phyloP scores from a whole-genome alignment of 2,329 filamentous ascomycete genomes.

The Alternaria sp. region DNA sequence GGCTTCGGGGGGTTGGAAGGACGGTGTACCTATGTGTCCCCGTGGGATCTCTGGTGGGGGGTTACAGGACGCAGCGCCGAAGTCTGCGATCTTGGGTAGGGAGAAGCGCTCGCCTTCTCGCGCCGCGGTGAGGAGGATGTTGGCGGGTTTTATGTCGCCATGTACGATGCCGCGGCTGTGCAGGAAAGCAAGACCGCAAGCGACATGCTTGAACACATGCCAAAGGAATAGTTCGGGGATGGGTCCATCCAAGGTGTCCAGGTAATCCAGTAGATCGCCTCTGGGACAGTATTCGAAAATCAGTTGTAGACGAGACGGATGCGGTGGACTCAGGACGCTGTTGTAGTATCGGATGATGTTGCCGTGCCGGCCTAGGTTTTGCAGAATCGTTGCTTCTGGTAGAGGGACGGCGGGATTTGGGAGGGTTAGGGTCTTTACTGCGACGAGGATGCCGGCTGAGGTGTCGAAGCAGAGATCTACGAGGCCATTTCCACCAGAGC shows the following conservation, averaged over 20 bases:
- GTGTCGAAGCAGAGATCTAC: slow-evolving; percentile 2
- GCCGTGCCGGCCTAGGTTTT: not conserved
- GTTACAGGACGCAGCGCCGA: not conserved
- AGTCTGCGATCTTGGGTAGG: slow-evolving; percentile 2
- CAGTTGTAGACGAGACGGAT: not conserved
- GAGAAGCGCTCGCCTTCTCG: not conserved
- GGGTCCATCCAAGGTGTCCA: not conserved
- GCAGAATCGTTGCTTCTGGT: not conserved
- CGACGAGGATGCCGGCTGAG: not conserved
- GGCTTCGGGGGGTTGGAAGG: not conserved
- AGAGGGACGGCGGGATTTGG: not conserved
- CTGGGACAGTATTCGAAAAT: not conserved
- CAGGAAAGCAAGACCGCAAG: slow-evolving; percentile 11
- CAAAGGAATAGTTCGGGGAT: not conserved
- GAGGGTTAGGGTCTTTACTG: not conserved
- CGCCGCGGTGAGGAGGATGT: slow-evolving; percentile 16
- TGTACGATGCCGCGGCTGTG: slow-evolving; percentile 13
- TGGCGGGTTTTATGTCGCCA: slow-evolving; percentile 6
- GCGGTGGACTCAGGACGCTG: not conserved
- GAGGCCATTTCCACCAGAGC: not conserved
- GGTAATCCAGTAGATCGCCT: not conserved
- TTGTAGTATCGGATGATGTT: slow-evolving; percentile 1
- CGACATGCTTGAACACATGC: slow-evolving; percentile 5
- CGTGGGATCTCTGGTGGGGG: not conserved
- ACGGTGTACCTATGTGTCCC: not conserved